Percentiles rank a stretch among this genome's conserved stretches.
phyloP scores from a whole-genome alignment of 176 grass and related monocot genomes.

The Raddia distichophylla region DNA sequence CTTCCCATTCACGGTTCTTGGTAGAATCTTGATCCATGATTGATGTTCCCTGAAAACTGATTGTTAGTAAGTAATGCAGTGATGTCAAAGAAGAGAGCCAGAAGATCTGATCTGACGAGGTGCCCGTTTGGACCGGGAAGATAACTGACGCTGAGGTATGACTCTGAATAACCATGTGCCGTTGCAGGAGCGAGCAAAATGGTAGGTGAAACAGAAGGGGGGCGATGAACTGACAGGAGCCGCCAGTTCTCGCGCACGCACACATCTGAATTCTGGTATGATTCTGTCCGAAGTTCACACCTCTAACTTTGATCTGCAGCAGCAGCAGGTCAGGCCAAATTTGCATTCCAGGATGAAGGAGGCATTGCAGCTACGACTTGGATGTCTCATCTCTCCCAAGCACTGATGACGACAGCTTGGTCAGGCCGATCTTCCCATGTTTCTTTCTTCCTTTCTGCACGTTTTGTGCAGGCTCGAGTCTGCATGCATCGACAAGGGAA shows the following conservation, averaged over 20 bases:
- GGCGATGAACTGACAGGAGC: not conserved
- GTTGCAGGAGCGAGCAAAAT: not conserved
- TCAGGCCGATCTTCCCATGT: not conserved
- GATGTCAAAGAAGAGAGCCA: not conserved
- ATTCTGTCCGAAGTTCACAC: not conserved
- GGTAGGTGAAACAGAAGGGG: not conserved
- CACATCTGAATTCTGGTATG: not conserved
- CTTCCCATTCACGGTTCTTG: not conserved
- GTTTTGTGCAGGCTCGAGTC: not conserved
- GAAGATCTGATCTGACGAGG: not conserved
- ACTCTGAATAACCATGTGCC: not conserved
- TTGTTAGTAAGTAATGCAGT: not conserved
- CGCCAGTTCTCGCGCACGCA: not conserved
- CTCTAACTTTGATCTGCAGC: not conserved
- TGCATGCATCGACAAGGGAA: not conserved
- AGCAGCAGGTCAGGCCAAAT: not conserved
- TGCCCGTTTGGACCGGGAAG: not conserved
- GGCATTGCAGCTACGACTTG: not conserved
- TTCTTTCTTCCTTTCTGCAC: conserved; percentile 2
- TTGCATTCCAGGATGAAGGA: not conserved
- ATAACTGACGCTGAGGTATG: not conserved
- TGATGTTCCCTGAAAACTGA: not conserved
- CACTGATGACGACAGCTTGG: not conserved
- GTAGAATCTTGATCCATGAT: not conserved
- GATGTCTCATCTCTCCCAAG: not conserved